These are phyloP conservation scores for Hyaloscypha variabilis DNA, from an alignment of 495 filamentous ascomycete species.

Conservation along the genomic window DNA sequence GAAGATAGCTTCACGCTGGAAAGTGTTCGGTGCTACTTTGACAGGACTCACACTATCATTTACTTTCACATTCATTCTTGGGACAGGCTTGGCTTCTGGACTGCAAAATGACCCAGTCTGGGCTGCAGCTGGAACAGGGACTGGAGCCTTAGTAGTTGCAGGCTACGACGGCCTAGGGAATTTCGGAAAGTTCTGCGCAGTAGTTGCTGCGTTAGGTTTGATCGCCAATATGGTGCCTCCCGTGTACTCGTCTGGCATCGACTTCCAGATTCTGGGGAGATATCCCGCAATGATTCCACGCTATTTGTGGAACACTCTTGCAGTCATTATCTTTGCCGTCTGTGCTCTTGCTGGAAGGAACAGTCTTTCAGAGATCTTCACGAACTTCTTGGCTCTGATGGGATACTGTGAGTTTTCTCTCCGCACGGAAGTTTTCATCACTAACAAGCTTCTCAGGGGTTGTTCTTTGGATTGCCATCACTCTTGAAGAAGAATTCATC, in stretches of 20 bases:
- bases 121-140: constrained; percentile 54
- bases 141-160: constrained; percentile 70
- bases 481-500: constrained; percentile 64
- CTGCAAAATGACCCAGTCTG: constrained; percentile 53
- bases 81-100: constrained; percentile 69
- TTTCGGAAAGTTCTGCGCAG: constrained; percentile 75
- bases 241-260: constrained; percentile 70
- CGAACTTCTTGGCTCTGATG: constrained; percentile 74
- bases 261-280: constrained; percentile 66
- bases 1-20: constrained; percentile 33
- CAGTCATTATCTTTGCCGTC: constrained; percentile 61
- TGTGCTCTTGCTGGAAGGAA: constrained; percentile 67
- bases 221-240: constrained; percentile 73
- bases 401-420: constrained; percentile 50
- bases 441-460: constrained; percentile 48
- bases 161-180: constrained; percentile 61
- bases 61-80: constrained; percentile 62
- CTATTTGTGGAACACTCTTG: constrained; percentile 63
- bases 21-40: constrained; percentile 41
- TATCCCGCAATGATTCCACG: constrained; percentile 60
- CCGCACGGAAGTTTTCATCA: not conserved
- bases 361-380: constrained; percentile 64
- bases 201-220: constrained; percentile 70
- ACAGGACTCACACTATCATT: constrained; percentile 30
- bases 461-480: constrained; percentile 64